These are phyloP conservation scores for Penicillium sp. DNA, from an alignment of 2,329 filamentous ascomycete species.

Conservation along the genomic window DNA sequence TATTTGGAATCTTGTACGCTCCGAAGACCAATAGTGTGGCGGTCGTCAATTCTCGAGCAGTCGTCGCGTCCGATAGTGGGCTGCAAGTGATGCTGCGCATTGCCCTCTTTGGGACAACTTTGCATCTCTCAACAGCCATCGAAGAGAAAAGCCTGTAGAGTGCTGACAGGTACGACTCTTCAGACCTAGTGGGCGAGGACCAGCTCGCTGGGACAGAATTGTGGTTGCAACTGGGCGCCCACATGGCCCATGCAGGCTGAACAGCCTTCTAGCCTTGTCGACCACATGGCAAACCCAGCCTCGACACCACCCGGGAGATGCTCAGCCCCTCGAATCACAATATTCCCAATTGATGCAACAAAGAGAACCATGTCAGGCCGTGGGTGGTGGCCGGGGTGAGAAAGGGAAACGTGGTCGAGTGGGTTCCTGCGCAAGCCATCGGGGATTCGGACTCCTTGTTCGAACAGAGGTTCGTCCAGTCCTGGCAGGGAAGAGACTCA, in stretches of 20 bases:
- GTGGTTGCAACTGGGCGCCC: too few relatives aligned
- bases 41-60: neutral
- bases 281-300: conserved; percentile 8
- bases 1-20: conserved; percentile 1
- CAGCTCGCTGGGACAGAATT: too few relatives aligned
- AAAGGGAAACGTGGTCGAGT: conserved; percentile 6
- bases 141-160: neutral
- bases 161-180: neutral
- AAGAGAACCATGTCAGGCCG: neutral
- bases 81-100: too few relatives aligned
- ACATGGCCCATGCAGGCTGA: neutral
- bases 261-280: conserved; percentile 1
- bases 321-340: neutral
- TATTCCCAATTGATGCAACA: neutral
- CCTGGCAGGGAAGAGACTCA: conserved; percentile 2
- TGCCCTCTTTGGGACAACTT: too few relatives aligned
- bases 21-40: neutral
- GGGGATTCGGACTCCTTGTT: conserved; percentile 2
- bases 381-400: neutral
- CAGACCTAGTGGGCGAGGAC: too few relatives aligned
- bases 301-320: neutral
- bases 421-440: conserved; percentile 27
- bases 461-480: neutral
- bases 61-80: neutral
- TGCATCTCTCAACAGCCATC: too few relatives aligned